Evolutionary conservation across 2,329 filamentous ascomycete species (phyloP), one percentile per base, ranked within the genome.

Genomic region (Parafenestella ontariensis): DNA sequence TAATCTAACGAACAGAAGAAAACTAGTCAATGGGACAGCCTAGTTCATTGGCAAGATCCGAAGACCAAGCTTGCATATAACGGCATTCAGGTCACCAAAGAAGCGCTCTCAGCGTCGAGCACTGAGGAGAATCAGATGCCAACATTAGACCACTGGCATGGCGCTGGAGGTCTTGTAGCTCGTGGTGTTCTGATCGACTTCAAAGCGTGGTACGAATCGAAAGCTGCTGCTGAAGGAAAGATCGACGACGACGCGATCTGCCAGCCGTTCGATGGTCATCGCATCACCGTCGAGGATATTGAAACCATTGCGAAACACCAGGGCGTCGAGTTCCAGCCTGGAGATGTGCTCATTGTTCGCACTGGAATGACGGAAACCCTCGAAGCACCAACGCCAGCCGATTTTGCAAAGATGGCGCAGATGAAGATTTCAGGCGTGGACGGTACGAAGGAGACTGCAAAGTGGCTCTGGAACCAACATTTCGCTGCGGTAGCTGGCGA

Each of bases 401-500:
- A 58, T 41, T 52, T 59, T 43, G 53, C 58, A 9, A 55, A 54
- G 18, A 48, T 59, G 39, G 36, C 39, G 15, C 52, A 55, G 3
- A 11, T 39, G 23, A 39, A 60, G 21, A 17, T 58, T n/a, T 34
- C 46, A n/a, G 59, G 56, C 17, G 49, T 60, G 7, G 37, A 59
- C 3, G 59, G 59, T 2, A 47, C 33, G 3, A 40, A 31, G 26
- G 80, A 81, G 20, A 80, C 85, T 8, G 78, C 83, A 3, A 79
- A 82, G 36, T 90, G 87, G 86, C 60, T 89, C 46, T 88, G 88
- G 78, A 85, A 90, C 63, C 82, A 56, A 84, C 47, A 55, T 15
- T 89, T 90, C 61, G 78, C 86, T 0, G 87, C 85, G 1, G 85
- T 88, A 1, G 85, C 83, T 0, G 83, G 84, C 0, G 88, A 90